A percentile compares a stretch with the other conserved stretches of the same genome.
Evolutionary conservation across 2,329 filamentous ascomycete species (phyloP).

Genomic region (Clonostachys rhizophaga): DNA sequence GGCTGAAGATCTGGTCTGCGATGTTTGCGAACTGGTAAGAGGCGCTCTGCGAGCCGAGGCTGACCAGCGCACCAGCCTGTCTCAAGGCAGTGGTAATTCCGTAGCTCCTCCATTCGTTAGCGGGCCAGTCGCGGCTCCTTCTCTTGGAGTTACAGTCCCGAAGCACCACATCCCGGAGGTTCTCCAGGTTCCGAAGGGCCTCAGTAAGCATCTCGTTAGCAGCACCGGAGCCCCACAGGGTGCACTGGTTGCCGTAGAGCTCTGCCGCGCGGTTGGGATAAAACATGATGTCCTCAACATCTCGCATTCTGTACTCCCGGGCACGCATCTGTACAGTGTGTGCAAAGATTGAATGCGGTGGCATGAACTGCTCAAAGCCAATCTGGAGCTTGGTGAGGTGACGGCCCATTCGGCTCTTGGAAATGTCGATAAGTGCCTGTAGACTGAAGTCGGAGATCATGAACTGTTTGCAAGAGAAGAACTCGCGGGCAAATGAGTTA

Average conservation of each 20-base stretch:
- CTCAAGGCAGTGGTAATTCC: slow-evolving; percentile 30
- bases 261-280: neutral
- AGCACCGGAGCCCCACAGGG: slow-evolving; percentile 28
- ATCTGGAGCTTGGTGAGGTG: slow-evolving; percentile 29
- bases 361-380: slow-evolving; percentile 11
- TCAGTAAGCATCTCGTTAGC: slow-evolving; percentile 49
- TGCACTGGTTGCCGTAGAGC: slow-evolving; percentile 1
- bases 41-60: slow-evolving; percentile 15
- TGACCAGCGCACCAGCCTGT: neutral
- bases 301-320: no score
- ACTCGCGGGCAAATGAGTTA: slow-evolving; percentile 52
- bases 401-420: slow-evolving; percentile 34
- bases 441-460: slow-evolving; percentile 56
- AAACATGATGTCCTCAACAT: no score
- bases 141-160: slow-evolving; percentile 50
- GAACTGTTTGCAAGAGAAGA: slow-evolving; percentile 63
- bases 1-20: slow-evolving; percentile 20
- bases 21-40: slow-evolving; percentile 6
- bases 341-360: neutral
- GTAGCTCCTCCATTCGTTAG: slow-evolving; percentile 48
- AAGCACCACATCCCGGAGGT: slow-evolving; percentile 51
- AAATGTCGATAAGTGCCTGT: slow-evolving; percentile 46
- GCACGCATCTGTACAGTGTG: neutral
- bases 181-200: slow-evolving; percentile 48
- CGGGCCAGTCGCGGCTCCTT: slow-evolving; percentile 39